Evolutionary conservation across 2,329 filamentous ascomycete species (phyloP), one percentile per base, ranked within the genome.

Genomic region (Neopestalotiopsis sp.): DNA sequence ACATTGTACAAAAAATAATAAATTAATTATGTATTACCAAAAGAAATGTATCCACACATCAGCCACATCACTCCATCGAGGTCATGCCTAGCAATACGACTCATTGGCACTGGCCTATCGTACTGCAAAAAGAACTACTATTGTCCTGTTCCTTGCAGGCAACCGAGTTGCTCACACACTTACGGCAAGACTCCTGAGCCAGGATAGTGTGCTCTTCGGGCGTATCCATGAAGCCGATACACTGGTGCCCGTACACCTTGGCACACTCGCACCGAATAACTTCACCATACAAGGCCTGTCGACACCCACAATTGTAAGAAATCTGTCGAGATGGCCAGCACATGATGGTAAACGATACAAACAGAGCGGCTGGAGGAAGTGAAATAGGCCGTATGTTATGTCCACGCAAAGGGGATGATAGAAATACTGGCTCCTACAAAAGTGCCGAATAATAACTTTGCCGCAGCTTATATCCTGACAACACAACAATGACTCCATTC

Each of bases 161-260:
- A 60, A 20, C 32, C 24, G 6, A 20, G 24, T 6, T 9, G 14
- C 4, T 28, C 2, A 56, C 10, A 34, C 32, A 57, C 1, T 20
- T 34, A 12, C 42, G 28, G 28, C 63, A 66, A 17, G 28, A n/a
- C 24, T 66, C 20, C 9, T 57, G 42, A 4, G 34, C 63, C 13
- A 49, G 57, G 34, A 24, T 66, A 24, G 45, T 66, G 20, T 66
- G 45, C 9, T 57, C 49, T 12, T 20, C 28, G 7, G 63, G 24
- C 14, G 45, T 9, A n/a, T 56, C 49, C 63, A 66, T 57, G 42
- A 66, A 34, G 13, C 49, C 63, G 28, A 66, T 66, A 30, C 63
- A 66, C 24, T 28, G 63, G 49, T 66, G 63, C 14, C 63, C 49
- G 45, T 66, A 66, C 4, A 49, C 28, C 30, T 56, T 56, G 49